A percentile compares a stretch with the other conserved stretches of the same genome.
Conservation (phyloP, 169 alveolate genomes). For the Perkinsus chesapeaki region DNA sequence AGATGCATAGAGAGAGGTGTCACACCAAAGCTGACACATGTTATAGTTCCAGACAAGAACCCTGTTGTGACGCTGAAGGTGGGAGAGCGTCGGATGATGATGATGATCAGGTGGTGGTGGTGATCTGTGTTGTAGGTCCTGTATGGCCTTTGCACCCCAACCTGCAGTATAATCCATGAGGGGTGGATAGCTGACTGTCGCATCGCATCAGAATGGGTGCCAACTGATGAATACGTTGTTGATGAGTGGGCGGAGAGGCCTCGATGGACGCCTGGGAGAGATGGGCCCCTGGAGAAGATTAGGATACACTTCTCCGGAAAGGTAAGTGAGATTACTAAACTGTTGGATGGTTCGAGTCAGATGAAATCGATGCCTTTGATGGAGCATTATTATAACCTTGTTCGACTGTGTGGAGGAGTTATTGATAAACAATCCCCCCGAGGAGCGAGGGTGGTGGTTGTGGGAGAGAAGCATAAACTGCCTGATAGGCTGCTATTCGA, state of each 20-base stretch:
- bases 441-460: background rate
- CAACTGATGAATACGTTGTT: background rate
- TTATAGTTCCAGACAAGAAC: background rate
- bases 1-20: background rate
- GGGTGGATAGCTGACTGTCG: background rate
- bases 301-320: background rate
- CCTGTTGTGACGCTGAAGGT: background rate
- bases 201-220: background rate
- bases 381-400: background rate
- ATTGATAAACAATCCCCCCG: background rate
- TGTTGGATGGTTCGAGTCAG: background rate
- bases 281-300: background rate
- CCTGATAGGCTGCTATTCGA: background rate
- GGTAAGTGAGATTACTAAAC: background rate
- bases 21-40: background rate
- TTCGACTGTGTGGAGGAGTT: background rate
- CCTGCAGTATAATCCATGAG: background rate
- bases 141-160: background rate
- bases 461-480: background rate
- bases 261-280: background rate
- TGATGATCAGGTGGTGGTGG: no score
- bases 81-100: no score
- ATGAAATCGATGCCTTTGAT: background rate
- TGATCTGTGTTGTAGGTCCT: background rate
- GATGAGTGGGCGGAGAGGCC: background rate